phyloP scores from a whole-genome alignment of 176 grass and related monocot genomes.

The Juncus inflexus region DNA sequence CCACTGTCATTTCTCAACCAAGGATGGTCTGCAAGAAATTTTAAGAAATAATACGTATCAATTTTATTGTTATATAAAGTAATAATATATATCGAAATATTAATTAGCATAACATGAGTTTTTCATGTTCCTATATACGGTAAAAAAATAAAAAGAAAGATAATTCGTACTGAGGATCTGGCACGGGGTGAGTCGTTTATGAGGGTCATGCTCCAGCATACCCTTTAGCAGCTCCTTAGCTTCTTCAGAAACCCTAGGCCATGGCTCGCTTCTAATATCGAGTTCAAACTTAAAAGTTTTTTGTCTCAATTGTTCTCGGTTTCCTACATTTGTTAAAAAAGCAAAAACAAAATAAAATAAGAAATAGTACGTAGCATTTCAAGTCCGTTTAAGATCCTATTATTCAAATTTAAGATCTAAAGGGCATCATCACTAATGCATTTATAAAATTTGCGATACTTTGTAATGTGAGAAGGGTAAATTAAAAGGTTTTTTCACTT shows the following conservation, averaged over 20 bases:
- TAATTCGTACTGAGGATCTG: slow-evolving; percentile 23
- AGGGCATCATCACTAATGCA: neutral
- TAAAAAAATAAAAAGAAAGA: neutral
- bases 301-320: neutral
- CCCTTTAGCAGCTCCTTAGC: slow-evolving; percentile 1
- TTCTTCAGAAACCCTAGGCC: neutral
- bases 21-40: too few relatives aligned
- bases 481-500: too few relatives aligned
- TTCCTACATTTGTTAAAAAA: slow-evolving; percentile 16
- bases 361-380: neutral
- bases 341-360: neutral
- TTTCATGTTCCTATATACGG: too few relatives aligned
- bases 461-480: neutral
- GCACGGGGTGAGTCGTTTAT: neutral
- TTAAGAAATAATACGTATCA: too few relatives aligned
- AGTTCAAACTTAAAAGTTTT: neutral
- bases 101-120: too few relatives aligned
- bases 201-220: slow-evolving; percentile 11
- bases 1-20: too few relatives aligned
- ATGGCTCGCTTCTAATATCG: neutral
- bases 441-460: neutral
- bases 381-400: too few relatives aligned
- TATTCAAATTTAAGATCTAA: neutral
- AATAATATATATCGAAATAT: too few relatives aligned
- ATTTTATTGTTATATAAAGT: too few relatives aligned